phyloP scores from a whole-genome alignment of 2,329 filamentous ascomycete genomes.

The Alternaria conjuncta region DNA sequence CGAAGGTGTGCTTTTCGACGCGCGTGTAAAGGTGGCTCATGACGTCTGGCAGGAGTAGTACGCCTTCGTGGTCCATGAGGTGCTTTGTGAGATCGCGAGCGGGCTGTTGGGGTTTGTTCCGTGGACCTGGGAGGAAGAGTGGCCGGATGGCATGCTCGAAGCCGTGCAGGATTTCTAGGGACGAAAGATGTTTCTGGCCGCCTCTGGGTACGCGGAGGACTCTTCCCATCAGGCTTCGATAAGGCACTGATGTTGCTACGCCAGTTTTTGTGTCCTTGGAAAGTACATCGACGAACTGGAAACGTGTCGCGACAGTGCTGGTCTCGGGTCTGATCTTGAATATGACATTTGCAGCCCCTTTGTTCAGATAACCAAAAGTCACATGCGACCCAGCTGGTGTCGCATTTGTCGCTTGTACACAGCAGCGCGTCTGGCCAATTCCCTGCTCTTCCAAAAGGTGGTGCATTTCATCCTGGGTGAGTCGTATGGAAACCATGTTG shows the following conservation, averaged over 20 bases:
- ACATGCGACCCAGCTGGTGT: slow-evolving; percentile 14
- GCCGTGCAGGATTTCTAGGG: slow-evolving; percentile 32
- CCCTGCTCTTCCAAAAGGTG: slow-evolving; percentile 13
- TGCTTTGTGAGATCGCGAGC: slow-evolving; percentile 16
- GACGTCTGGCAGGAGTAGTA: slow-evolving; percentile 18
- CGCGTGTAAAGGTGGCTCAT: slow-evolving; percentile 16
- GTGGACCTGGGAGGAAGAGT: slow-evolving; percentile 27
- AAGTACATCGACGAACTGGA: slow-evolving; percentile 25
- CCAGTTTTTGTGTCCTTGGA: background rate
- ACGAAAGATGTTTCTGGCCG: slow-evolving; percentile 30
- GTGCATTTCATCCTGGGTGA: slow-evolving; percentile 13
- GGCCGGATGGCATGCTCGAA: slow-evolving; percentile 38
- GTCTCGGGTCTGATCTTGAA: slow-evolving; percentile 32
- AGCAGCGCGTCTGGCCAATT: slow-evolving; percentile 16
- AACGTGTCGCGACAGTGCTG: slow-evolving; percentile 2
- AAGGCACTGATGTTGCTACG: slow-evolving; percentile 13
- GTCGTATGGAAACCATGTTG: slow-evolving; percentile 7
- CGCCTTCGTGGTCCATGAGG: slow-evolving; percentile 29
- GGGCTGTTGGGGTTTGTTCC: slow-evolving; percentile 4
- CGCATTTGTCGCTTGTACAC: slow-evolving; percentile 9
- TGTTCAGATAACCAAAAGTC: slow-evolving; percentile 35
- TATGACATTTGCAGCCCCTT: slow-evolving; percentile 45
- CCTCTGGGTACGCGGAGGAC: slow-evolving; percentile 43
- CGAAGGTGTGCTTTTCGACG: slow-evolving; percentile 13
- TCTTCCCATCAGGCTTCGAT: slow-evolving; percentile 16